phyloP scores from a whole-genome alignment of 352 stramenopile species.

The Phytophthora cactorum region DNA sequence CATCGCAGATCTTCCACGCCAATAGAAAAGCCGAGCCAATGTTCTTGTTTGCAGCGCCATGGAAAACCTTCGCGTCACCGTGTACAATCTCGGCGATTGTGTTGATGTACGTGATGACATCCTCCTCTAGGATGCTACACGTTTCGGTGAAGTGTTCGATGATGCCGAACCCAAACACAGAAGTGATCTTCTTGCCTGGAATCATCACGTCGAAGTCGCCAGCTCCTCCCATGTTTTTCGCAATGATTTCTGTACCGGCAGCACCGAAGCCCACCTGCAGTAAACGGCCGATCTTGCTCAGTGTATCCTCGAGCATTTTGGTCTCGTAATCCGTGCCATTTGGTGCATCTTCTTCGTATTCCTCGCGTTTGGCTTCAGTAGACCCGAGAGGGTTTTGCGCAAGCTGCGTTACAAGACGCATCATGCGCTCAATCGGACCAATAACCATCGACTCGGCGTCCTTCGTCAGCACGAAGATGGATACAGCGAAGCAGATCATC shows the following conservation, averaged over 20 bases:
- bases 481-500: constrained; percentile 91
- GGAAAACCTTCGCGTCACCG: constrained; percentile 92
- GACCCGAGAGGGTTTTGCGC: constrained; percentile 73
- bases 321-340: constrained; percentile 92
- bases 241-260: constrained; percentile 98
- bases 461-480: constrained; percentile 92
- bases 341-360: constrained; percentile 74
- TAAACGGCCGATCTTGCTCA: constrained; percentile 94
- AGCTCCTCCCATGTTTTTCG: constrained; percentile 95
- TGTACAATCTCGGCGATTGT: constrained; percentile 97
- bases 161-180: constrained; percentile 96
- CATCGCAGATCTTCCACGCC: constrained; percentile 96
- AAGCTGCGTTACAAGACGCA: constrained; percentile 81
- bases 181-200: constrained; percentile 96
- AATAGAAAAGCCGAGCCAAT: constrained; percentile 95
- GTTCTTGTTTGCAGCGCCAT: constrained; percentile 97
- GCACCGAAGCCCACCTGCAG: constrained; percentile 97
- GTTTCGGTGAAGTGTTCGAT: constrained; percentile 97
- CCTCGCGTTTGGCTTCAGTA: constrained; percentile 69
- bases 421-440: constrained; percentile 96
- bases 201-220: constrained; percentile 97
- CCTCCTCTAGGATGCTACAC: constrained; percentile 92
- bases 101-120: constrained; percentile 98
- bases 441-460: constrained; percentile 97
- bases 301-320: constrained; percentile 95